Evolutionary conservation across 495 filamentous ascomycete species (phyloP), one percentile per base, ranked within the genome.

Genomic region (Friedmanniomyces simplex): DNA sequence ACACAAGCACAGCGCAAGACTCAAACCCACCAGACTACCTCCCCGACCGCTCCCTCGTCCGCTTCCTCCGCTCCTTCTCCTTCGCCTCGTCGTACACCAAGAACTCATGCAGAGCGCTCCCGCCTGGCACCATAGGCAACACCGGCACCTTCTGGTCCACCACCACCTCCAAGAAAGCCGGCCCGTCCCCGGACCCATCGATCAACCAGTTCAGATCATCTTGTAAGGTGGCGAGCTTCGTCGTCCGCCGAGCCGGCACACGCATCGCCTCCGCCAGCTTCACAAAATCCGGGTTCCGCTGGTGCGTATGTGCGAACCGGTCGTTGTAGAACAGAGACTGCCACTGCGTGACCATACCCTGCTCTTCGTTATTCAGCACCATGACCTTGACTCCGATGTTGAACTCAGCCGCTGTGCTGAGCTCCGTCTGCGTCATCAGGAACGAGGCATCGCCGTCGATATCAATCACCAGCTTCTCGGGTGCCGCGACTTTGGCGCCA

Each of bases 381-480:
- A 97, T 83, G 50, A 96, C 75, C 76, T 96, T 96, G 69, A 93
- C 82, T 48, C 85, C 89, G 68, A 96, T 91, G 71, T 91, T 84
- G 76, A 95, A 96, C 68, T 96, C 89, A 16, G 82, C 79, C 21
- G 87, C 88, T 0, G 91, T 96, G n/a, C 82, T 82, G 54, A 97
- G 77, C 71, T 96, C 91, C 6, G 88, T 90, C 48, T 95, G 76
- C 24, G 91, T 95, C 91, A 97, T 97, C 73, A 82, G 82, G 74
- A 96, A 95, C n/a, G 89, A 95, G 28, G 91, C 89, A 69, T 96
- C 91, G 53, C 91, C 91, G 68, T 96, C 91, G 65, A 97, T 91
- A 67, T 97, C 89, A 63, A 95, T 84, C 55, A 96, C 91, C 48
- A 94, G 78, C 41, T 82, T 78, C 34, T 95, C 88, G 0, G 91